Evolutionary conservation across 1,139 yeast genomes (phyloP), one percentile per base, ranked within the genome.

Genomic region (Insectozyma bohioensis): DNA sequence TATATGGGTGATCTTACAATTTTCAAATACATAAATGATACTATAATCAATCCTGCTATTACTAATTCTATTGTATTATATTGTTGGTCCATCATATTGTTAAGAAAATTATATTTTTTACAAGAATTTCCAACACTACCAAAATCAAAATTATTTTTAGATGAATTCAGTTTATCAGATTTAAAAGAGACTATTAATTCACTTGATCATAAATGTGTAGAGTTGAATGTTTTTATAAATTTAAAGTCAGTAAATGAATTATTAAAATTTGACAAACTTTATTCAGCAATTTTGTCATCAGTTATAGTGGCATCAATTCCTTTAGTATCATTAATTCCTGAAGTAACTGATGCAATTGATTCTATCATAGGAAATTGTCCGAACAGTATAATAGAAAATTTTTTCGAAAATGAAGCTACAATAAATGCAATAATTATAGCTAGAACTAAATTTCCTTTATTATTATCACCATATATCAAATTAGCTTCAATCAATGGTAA

Each of bases 391-490:
- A 65, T 81, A 11, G 78, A 73, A 41, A 64, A 62, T 28, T 80
- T 85, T 47, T 80, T 85, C 48, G 63, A 68, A 1, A 71, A 75
- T 40, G 70, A 71, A 16, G 64, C 75, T 12, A 74, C 81, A 4
- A 71, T 72, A 28, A 71, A 73, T 37, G 65, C 79, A n/a, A 50
- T 86, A 19, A 63, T 75, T 12, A 52, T 86, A 19, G 60, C 87
- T 0, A 68, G 82, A 40, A 82, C 94, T 1, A 86, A 87, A 48
- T 74, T 85, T 43, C 97, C 97, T 0, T 64, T 78, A n/a, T 65
- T 78, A 2, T 54, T 85, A 12, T 54, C 69, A 2, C 84, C 94
- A 1, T 80, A 80, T 42, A 58, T 86, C 25, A 70, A 76, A 34
- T 49, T 87, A 10, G 69, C 83, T 3, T 67, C 82, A 9, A 72